These are phyloP conservation scores for Aspergillus fischeri DNA, from an alignment of 2,329 filamentous ascomycete species.

Conservation along the genomic window DNA sequence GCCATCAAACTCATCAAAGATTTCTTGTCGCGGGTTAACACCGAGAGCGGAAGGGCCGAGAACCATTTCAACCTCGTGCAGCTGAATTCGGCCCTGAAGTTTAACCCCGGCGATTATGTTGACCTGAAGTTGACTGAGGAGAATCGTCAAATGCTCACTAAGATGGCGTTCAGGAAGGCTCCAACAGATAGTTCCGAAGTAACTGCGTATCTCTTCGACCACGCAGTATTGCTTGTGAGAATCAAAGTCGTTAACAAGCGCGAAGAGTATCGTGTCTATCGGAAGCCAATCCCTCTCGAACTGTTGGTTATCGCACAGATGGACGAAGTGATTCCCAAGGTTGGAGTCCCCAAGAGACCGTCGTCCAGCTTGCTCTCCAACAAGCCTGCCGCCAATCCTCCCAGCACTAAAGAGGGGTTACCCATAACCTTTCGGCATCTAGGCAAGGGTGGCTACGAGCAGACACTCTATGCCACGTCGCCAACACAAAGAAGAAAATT, in stretches of 20 bases:
- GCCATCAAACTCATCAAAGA: slow-evolving; percentile 83
- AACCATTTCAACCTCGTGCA: slow-evolving; percentile 95
- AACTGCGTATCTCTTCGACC: slow-evolving; percentile 92
- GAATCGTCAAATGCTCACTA: slow-evolving; percentile 87
- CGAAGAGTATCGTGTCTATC: slow-evolving; percentile 92
- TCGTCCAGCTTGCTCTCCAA: slow-evolving; percentile 76
- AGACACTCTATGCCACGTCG: slow-evolving; percentile 82
- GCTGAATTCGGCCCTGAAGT: slow-evolving; percentile 86
- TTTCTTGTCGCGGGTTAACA: slow-evolving; percentile 81
- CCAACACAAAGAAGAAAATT: slow-evolving; percentile 88
- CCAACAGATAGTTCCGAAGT: slow-evolving; percentile 86
- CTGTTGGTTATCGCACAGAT: slow-evolving; percentile 91
- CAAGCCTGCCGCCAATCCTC: slow-evolving; percentile 48
- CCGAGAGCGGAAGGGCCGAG: slow-evolving; percentile 93
- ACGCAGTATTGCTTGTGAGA: slow-evolving; percentile 85
- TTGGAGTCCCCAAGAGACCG: slow-evolving; percentile 76
- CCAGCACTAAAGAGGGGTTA: slow-evolving; percentile 67
- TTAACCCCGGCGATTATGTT: slow-evolving; percentile 82
- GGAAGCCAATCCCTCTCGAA: slow-evolving; percentile 91
- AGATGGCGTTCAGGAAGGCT: slow-evolving; percentile 88
- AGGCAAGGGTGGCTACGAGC: slow-evolving; percentile 90
- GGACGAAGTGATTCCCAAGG: slow-evolving; percentile 85
- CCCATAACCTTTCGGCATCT: slow-evolving; percentile 96
- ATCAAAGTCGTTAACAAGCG: slow-evolving; percentile 89
- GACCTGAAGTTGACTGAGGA: slow-evolving; percentile 94